Base-by-base conservation (phyloP, 495 filamentous ascomycete genomes). In the Trichoderma erinaceum region DNA sequence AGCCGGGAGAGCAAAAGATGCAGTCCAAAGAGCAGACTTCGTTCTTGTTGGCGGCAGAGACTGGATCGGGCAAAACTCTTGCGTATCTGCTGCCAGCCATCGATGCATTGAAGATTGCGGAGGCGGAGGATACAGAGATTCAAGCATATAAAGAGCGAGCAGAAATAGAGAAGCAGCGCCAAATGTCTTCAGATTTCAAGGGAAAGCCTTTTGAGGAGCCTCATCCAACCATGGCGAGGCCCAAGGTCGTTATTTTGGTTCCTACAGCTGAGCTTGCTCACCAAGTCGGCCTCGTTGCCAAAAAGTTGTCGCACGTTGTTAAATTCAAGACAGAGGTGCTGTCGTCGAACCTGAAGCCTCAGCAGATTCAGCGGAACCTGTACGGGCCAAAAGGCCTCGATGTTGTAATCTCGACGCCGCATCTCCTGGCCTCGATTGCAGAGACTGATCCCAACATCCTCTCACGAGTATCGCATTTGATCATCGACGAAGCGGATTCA, bases 401-500 rank as follows among this genome's bases (percentile, higher is more conserved):
- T 76, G 81, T 98, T 68, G 77, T 98, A 0, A 83, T 98, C 61
- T 83, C 91, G 16, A 98, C 95, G 0, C 95, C 95, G 1, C 93
- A 96, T 74, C 85, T 99, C 11, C 85, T 99, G 32, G 82, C 88
- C 66, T 92, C 89, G 67, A 90, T 99, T 72, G 92, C 92, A 11
- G 83, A 95, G 70, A 86, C 84, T 23, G 92, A 97, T 68, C 93
- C 94, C 4, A 92, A 96, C 71, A 85, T 98, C 69, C 86, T 99
- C 41, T 91, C 89, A 35, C 89, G 91, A 58, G 94, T 97, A 66
- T 87, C 81, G 43, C 90, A 97, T 76, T 85, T 99, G 21, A 84
- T 98, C 66, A 83, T 96, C 65, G 95, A 99, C 75, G 95, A 99
- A 77, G 95, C 95, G 29, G 95, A 99, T 78, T 96, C 92, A 15